Evolutionary conservation across 495 filamentous ascomycete genomes (phyloP).

Genomic region (Aspergillus ellipticus): DNA sequence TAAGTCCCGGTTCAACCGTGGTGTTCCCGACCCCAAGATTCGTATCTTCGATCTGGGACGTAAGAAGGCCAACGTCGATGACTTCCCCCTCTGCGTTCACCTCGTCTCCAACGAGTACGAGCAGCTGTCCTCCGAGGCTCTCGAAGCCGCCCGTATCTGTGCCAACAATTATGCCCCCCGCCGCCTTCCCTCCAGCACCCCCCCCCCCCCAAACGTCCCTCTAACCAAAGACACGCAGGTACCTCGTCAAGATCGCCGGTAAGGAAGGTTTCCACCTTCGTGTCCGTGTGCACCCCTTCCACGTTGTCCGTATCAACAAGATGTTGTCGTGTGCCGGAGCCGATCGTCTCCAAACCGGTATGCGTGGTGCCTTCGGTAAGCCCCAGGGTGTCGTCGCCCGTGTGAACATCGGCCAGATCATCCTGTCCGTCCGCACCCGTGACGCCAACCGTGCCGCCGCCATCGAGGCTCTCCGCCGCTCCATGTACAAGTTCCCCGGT

Average conservation of each 20-base stretch:
- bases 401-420: constrained; percentile 99
- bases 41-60: constrained; percentile 99
- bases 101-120: constrained; percentile 99
- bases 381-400: constrained; percentile 96
- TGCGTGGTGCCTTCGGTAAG: constrained; percentile 99
- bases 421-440: constrained; percentile 93
- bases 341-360: constrained; percentile 99
- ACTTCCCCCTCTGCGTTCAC: constrained; percentile 98
- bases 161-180: constrained; percentile 80
- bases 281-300: constrained; percentile 97
- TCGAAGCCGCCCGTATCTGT: constrained; percentile 98
- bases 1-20: constrained; percentile 99
- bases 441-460: constrained; percentile 85
- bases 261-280: constrained; percentile 99
- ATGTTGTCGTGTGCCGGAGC: constrained; percentile 99
- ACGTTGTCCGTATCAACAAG: constrained; percentile 99
- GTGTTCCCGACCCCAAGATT: constrained; percentile 99
- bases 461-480: constrained; percentile 96
- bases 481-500: constrained; percentile 99
- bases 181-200: background rate
- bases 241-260: constrained; percentile 93
- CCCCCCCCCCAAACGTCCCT: background rate
- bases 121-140: constrained; percentile 96
- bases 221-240: constrained; percentile 40
- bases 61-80: constrained; percentile 96